phyloP scores from a whole-genome alignment of 768 basidiomycete genomes.

The Sistotremastrum niveocremeum region DNA sequence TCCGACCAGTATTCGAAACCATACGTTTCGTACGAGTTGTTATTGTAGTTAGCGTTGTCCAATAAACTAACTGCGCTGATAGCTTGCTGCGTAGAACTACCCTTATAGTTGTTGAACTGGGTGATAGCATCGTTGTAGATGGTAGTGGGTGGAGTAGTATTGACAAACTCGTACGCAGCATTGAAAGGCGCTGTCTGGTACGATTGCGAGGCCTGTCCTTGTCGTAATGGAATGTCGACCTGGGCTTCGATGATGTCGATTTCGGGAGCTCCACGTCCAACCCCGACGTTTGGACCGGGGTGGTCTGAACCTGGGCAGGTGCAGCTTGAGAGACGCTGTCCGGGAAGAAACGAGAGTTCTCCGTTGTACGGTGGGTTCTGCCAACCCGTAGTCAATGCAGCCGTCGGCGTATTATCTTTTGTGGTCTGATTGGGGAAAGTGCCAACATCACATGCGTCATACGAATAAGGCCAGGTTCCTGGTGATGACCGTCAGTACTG shows the following conservation, averaged over 20 bases:
- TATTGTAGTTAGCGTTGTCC: slow-evolving; percentile 42
- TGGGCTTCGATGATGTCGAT: slow-evolving; percentile 89
- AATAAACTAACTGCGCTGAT: slow-evolving; percentile 48
- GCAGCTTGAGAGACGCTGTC: slow-evolving; percentile 78
- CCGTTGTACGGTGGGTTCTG: slow-evolving; percentile 24
- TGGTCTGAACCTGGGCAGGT: slow-evolving; percentile 80
- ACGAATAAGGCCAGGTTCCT: slow-evolving; percentile 68
- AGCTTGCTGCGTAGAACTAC: slow-evolving; percentile 65
- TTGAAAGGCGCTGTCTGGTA: slow-evolving; percentile 75
- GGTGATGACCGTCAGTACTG: slow-evolving; percentile 7
- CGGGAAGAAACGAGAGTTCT: slow-evolving; percentile 65
- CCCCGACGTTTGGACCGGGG: slow-evolving; percentile 60
- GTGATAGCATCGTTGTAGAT: slow-evolving; percentile 42
- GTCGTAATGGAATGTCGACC: slow-evolving; percentile 33
- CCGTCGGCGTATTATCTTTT: slow-evolving; percentile 41
- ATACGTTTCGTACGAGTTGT: slow-evolving; percentile 41
- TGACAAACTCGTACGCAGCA: slow-evolving; percentile 47
- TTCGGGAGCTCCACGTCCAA: slow-evolving; percentile 74
- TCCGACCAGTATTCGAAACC: slow-evolving; percentile 76
- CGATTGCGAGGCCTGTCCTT: slow-evolving; percentile 67
- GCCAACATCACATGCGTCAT: slow-evolving; percentile 74
- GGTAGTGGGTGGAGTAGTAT: slow-evolving; percentile 34
- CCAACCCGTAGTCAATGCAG: slow-evolving; percentile 37
- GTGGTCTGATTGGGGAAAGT: slow-evolving; percentile 73
- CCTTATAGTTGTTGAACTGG: slow-evolving; percentile 50